A percentile compares a stretch with the other conserved stretches of the same genome.
phyloP scores from a whole-genome alignment of 1,139 yeast species.

The Keqinozyma sinolaborantium region DNA sequence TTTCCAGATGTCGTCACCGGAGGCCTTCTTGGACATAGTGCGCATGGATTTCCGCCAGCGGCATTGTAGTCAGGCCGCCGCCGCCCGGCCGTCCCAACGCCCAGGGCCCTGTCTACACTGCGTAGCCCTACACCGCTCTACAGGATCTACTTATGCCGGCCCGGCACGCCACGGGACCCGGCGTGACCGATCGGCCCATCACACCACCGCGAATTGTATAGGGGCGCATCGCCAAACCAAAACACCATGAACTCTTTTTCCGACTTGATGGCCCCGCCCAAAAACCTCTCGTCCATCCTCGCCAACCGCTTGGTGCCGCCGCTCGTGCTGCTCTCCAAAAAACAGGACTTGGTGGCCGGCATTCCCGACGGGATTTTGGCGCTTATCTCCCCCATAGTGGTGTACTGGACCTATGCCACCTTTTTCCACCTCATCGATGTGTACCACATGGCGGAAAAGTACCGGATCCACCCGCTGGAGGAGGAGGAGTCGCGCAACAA shows the following conservation, averaged over 20 bases:
- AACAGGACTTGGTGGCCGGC: slow-evolving; percentile 48
- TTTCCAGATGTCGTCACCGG: slow-evolving; percentile 92
- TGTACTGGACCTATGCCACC: slow-evolving; percentile 77
- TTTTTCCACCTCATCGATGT: slow-evolving; percentile 75
- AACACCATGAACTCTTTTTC: background rate
- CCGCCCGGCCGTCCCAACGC: too few species aligned
- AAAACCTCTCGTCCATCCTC: background rate
- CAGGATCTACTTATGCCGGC: too few species aligned
- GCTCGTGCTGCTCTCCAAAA: slow-evolving; percentile 14
- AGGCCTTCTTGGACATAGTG: slow-evolving; percentile 9
- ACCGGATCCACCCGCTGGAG: slow-evolving; percentile 88
- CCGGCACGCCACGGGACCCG: too few species aligned
- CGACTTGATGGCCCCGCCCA: background rate
- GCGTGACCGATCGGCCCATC: too few species aligned
- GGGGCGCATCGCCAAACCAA: too few species aligned
- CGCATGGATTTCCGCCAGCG: background rate
- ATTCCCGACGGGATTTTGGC: slow-evolving; percentile 75
- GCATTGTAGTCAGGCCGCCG: too few species aligned
- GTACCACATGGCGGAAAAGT: slow-evolving; percentile 70
- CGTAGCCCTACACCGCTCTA: too few species aligned
- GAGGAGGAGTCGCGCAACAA: slow-evolving; percentile 76
- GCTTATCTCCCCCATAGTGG: slow-evolving; percentile 68
- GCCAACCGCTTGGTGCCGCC: slow-evolving; percentile 6
- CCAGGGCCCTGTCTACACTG: too few species aligned
- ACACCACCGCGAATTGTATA: too few species aligned